Evolutionary conservation across 148 eudicot genomes (phyloP).

Genomic region (Fagopyrum homotropicum): DNA sequence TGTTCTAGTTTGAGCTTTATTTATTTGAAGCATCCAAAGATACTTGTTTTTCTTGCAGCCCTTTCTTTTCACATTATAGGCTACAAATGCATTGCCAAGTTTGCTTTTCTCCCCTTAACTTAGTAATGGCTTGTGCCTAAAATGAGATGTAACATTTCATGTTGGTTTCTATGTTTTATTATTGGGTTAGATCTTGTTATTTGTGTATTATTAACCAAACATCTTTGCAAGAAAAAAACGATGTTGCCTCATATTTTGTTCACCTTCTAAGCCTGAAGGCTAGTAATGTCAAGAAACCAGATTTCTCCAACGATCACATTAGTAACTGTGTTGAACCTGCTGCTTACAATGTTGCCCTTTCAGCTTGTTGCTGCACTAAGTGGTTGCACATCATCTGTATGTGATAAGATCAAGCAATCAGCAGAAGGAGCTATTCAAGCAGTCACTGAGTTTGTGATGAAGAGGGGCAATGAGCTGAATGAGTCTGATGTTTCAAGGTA

Average conservation of each 20-base stretch:
- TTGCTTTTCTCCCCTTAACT: background rate
- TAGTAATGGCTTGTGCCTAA: background rate
- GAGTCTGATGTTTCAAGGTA: conserved; percentile 88
- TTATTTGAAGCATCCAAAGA: background rate
- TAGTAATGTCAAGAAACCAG: background rate
- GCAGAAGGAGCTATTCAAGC: conserved; percentile 97
- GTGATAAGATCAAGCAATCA: conserved; percentile 87
- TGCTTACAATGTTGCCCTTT: conserved; percentile 13
- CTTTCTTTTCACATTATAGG: background rate
- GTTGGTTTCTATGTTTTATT: background rate
- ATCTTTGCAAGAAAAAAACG: background rate
- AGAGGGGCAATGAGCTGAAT: conserved; percentile 79
- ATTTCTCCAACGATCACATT: background rate
- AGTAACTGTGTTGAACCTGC: conserved; percentile 3
- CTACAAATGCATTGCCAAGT: background rate
- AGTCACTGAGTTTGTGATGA: conserved; percentile 63
- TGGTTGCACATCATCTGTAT: conserved; percentile 75
- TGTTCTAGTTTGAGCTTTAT: background rate
- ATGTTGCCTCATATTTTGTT: background rate
- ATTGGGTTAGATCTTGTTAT: background rate
- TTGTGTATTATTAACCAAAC: background rate
- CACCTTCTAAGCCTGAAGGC: background rate
- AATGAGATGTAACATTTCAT: background rate
- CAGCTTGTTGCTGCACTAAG: conserved; percentile 88
- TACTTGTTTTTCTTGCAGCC: background rate